Evolutionary conservation across 2,329 filamentous ascomycete genomes (phyloP).

Genomic region (Calonectria pteridis): DNA sequence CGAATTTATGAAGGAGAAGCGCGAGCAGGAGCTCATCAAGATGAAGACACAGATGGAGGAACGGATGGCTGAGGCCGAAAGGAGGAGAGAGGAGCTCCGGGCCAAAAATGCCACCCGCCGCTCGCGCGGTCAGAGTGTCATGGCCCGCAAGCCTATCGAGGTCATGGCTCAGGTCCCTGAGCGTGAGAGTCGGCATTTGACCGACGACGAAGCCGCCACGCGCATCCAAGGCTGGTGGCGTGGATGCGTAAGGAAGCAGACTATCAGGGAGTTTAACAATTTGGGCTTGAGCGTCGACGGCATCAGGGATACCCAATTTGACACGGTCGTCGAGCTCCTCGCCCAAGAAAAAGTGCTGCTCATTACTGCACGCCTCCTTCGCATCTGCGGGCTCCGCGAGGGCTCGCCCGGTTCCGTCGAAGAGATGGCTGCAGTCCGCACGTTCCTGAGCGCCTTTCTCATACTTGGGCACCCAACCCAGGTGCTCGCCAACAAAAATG

Average conservation of each 20-base stretch:
- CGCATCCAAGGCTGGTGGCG: conserved; percentile 81
- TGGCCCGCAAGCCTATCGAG: conserved; percentile 63
- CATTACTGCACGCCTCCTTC: conserved; percentile 75
- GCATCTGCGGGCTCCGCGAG: conserved; percentile 77
- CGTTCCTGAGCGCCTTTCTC: conserved; percentile 83
- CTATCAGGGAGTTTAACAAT: conserved; percentile 74
- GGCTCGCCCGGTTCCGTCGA: conserved; percentile 72
- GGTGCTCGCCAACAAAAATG: conserved; percentile 81
- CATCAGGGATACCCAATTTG: conserved; percentile 78
- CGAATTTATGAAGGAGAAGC: conserved; percentile 83
- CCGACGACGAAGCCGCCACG: conserved; percentile 71
- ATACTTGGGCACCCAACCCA: conserved; percentile 84
- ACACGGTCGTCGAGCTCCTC: conserved; percentile 78
- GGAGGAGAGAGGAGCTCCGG: conserved; percentile 74
- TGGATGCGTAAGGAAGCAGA: conserved; percentile 66
- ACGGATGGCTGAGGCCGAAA: conserved; percentile 82
- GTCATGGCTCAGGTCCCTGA: conserved; percentile 64
- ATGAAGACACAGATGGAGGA: conserved; percentile 83
- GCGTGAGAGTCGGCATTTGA: conserved; percentile 59
- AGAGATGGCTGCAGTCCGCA: conserved; percentile 78
- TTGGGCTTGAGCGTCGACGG: conserved; percentile 78
- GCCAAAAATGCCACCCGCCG: conserved; percentile 66
- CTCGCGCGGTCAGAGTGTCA: conserved; percentile 65
- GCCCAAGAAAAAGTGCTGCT: conserved; percentile 75
- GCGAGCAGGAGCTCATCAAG: conserved; percentile 78